Evolutionary conservation across 768 basidiomycete genomes (phyloP).

Genomic region (Suillus clintonianus): DNA sequence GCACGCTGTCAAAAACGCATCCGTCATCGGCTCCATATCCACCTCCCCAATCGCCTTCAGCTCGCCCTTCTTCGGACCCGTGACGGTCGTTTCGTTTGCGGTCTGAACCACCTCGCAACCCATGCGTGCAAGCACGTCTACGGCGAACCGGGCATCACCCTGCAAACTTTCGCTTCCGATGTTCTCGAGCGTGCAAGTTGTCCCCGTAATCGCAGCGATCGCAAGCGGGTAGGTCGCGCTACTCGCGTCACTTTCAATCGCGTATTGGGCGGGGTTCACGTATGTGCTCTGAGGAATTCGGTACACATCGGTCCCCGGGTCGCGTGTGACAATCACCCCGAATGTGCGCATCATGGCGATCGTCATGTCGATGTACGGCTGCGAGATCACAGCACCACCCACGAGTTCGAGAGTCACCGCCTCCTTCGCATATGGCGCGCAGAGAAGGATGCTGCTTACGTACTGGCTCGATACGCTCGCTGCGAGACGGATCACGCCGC

Average conservation of each 20-base stretch:
- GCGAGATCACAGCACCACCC: conserved; percentile 95
- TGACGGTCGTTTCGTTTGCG: conserved; percentile 84
- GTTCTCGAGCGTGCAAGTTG: conserved; percentile 88
- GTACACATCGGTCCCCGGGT: conserved; percentile 72
- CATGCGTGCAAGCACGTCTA: conserved; percentile 91
- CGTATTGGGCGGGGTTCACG: conserved; percentile 76
- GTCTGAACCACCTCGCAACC: conserved; percentile 92
- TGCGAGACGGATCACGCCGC: conserved; percentile 81
- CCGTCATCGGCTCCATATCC: conserved; percentile 99
- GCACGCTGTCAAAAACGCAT: conserved; percentile 95
- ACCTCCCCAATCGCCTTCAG: conserved; percentile 77
- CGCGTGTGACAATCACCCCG: conserved; percentile 76
- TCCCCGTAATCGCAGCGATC: conserved; percentile 97
- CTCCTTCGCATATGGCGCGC: conserved; percentile 88
- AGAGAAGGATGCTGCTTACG: conserved; percentile 94
- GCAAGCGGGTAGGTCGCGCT: conserved; percentile 97
- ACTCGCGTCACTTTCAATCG: conserved; percentile 93
- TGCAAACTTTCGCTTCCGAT: conserved; percentile 91
- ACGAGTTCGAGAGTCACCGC: conserved; percentile 87
- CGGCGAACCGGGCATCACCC: conserved; percentile 97
- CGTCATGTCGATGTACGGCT: conserved; percentile 99
- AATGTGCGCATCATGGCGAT: conserved; percentile 97
- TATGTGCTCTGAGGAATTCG: conserved; percentile 83
- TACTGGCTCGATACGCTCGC: conserved; percentile 98
- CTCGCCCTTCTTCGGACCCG: conserved; percentile 80